These are phyloP conservation scores for Berkeleyomyces rouxiae DNA, from an alignment of 2,329 filamentous ascomycete genomes.

Conservation along the genomic window DNA sequence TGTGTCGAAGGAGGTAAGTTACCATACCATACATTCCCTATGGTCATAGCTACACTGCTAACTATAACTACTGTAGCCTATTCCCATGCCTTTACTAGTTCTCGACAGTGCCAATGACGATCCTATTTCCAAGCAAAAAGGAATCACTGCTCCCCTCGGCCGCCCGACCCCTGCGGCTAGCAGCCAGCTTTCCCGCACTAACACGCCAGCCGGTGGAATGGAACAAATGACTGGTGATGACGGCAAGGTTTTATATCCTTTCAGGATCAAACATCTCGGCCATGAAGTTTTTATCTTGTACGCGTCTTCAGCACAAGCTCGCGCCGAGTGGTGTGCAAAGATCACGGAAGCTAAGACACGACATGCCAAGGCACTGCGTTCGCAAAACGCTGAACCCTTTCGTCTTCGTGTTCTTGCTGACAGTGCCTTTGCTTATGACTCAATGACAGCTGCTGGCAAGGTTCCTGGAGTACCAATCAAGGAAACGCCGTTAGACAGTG, in stretches of 20 bases:
- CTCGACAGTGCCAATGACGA: slow-evolving; percentile 88
- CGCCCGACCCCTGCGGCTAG: slow-evolving; percentile 52
- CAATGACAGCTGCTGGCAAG: slow-evolving; percentile 39
- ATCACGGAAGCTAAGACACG: slow-evolving; percentile 90
- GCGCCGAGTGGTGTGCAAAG: slow-evolving; percentile 80
- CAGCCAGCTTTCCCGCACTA: slow-evolving; percentile 38
- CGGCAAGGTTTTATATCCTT: slow-evolving; percentile 77
- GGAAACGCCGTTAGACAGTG: slow-evolving; percentile 79
- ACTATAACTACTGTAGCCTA: slow-evolving; percentile 34
- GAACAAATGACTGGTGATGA: slow-evolving; percentile 40
- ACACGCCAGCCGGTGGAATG: slow-evolving; percentile 14
- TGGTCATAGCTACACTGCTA: neutral
- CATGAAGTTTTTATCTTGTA: slow-evolving; percentile 88
- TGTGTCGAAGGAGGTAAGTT: slow-evolving; percentile 66
- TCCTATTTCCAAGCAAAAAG: slow-evolving; percentile 68
- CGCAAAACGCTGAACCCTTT: slow-evolving; percentile 94
- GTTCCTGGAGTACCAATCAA: slow-evolving; percentile 57
- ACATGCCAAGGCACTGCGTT: slow-evolving; percentile 73
- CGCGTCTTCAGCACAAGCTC: slow-evolving; percentile 55
- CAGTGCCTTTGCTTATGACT: slow-evolving; percentile 72
- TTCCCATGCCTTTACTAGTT: slow-evolving; percentile 90
- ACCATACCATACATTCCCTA: slow-evolving; percentile 3
- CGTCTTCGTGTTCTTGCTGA: slow-evolving; percentile 81
- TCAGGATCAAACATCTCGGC: slow-evolving; percentile 88
- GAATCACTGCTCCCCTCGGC: slow-evolving; percentile 46